Base-by-base conservation (phyloP, 2,329 filamentous ascomycete species). In the Magnaporthiopsis rhizophila region DNA sequence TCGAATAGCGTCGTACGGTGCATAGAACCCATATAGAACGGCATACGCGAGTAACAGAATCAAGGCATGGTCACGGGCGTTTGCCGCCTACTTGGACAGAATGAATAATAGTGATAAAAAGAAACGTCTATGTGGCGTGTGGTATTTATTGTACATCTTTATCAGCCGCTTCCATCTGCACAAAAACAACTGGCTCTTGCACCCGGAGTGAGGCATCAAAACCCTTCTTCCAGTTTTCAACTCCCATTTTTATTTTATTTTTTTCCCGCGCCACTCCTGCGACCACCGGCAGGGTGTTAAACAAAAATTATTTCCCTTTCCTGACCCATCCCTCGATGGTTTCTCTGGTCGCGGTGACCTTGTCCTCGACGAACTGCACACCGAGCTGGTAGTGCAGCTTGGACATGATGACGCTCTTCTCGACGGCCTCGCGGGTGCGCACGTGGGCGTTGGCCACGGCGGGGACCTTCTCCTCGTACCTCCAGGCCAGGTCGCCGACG, bases 381-480 rank as follows among this genome's bases (percentile, higher is more conserved):
- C 86, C 86, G 74, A 92, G 83, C 70, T 88, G 81, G 61, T 85
- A 86, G 77, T 96, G 91, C 64, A 89, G 85, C 76, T 86, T 86
- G 64, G 90, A 90, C 67, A 91, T 91, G 75, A 85, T 81, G 79
- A 87, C 86, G 65, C 89, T 87, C 73, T 87, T 83, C 74, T 85
- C 80, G 67, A 93, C 81, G 59, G 87, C 82, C 71, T 91, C 86
- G 66, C 89, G 87, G 63, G 90, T 80, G 72, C 83, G 80, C 67
- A 94, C 71, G 78, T 99, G 95, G 65, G 90, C 86, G 70, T 97
- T 88, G 24, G 92, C 89, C 64, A 99, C 75, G 24, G 84, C 89
- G 5, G 95, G 95, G 74, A 93, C 90, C 72, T 84, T 87, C 83
- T 96, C 86, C 86, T 99, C 95, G 76, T 95, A 99, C 74, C 86